These are phyloP conservation scores for Lipomyces kockii DNA, from an alignment of 805 yeast genomes.

Conservation along the genomic window DNA sequence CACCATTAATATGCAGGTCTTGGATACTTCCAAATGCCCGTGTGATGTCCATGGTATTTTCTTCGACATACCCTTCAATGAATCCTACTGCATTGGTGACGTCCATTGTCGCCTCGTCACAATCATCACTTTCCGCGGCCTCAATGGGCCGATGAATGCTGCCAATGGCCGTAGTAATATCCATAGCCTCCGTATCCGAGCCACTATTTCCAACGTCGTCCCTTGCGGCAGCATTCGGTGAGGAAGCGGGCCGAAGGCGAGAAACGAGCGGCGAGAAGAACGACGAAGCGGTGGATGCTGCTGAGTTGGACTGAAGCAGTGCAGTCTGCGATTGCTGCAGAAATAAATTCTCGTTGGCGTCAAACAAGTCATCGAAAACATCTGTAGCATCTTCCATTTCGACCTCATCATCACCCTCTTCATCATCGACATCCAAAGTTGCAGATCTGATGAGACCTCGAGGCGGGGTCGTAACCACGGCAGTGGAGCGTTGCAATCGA, in stretches of 20 bases:
- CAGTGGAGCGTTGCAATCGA: neutral
- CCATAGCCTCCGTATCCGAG: constrained; percentile 33
- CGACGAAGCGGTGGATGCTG: neutral
- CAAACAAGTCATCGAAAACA: constrained; percentile 34
- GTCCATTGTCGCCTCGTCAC: constrained; percentile 35
- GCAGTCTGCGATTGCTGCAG: neutral
- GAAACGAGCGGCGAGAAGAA: constrained; percentile 18
- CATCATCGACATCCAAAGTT: constrained; percentile 12
- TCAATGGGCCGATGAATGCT: constrained; percentile 6
- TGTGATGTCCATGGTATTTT: constrained; percentile 29
- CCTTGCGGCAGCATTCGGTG: neutral
- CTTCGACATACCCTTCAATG: constrained; percentile 16
- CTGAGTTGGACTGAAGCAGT: neutral
- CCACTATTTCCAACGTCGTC: constrained; percentile 21
- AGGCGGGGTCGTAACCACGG: neutral
- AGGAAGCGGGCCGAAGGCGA: constrained; percentile 5
- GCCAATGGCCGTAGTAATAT: constrained; percentile 30
- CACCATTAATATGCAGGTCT: neutral
- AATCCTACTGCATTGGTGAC: constrained; percentile 33
- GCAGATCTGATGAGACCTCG: neutral
- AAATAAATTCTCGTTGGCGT: neutral
- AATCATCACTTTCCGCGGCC: constrained; percentile 9
- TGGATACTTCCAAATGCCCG: constrained; percentile 16
- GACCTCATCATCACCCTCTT: constrained; percentile 30
- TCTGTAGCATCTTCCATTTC: constrained; percentile 40